A percentile compares a stretch with the other conserved stretches of the same genome.
Evolutionary conservation across 2,329 filamentous ascomycete species (phyloP).

Genomic region (Lanzia echinophila): DNA sequence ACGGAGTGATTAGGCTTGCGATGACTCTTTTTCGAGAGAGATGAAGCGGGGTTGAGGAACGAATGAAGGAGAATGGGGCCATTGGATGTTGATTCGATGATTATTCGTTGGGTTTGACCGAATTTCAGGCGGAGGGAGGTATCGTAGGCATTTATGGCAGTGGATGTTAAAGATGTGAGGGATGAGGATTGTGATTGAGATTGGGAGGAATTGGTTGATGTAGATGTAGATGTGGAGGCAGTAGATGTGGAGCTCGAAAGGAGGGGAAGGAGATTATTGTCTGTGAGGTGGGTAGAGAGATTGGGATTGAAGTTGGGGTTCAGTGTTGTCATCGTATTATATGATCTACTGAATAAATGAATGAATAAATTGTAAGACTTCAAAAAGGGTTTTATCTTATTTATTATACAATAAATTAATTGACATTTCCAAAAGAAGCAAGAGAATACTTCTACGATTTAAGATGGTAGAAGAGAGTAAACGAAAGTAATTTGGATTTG

Average conservation of each 20-base stretch:
- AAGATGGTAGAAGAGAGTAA: too few relatives aligned
- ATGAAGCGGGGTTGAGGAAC: slow-evolving; percentile 36
- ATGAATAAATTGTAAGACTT: too few relatives aligned
- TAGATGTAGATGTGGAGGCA: slow-evolving; percentile 7
- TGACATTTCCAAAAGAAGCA: too few relatives aligned
- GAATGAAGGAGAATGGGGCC: slow-evolving; percentile 37
- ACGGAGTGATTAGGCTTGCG: neutral
- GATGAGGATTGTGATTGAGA: slow-evolving; percentile 33
- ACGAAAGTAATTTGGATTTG: neutral
- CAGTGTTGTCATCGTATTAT: slow-evolving; percentile 3
- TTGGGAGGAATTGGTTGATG: slow-evolving; percentile 6
- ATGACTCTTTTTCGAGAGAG: neutral
- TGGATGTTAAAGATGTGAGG: slow-evolving; percentile 46
- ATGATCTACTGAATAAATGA: neutral
- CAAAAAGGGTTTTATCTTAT: neutral
- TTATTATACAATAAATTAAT: neutral
- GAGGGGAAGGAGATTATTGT: slow-evolving; percentile 50
- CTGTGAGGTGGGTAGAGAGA: slow-evolving; percentile 39
- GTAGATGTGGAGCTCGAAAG: slow-evolving; percentile 37
- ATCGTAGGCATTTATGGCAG: slow-evolving; percentile 47
- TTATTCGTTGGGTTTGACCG: slow-evolving; percentile 48
- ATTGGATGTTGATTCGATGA: slow-evolving; percentile 45
- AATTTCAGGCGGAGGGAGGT: slow-evolving; percentile 46
- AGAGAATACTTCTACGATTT: too few relatives aligned
- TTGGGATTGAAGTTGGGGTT: slow-evolving; percentile 8